These are phyloP conservation scores for Graphium sp. DNA, from an alignment of 2,329 filamentous ascomycete species.

Conservation along the genomic window DNA sequence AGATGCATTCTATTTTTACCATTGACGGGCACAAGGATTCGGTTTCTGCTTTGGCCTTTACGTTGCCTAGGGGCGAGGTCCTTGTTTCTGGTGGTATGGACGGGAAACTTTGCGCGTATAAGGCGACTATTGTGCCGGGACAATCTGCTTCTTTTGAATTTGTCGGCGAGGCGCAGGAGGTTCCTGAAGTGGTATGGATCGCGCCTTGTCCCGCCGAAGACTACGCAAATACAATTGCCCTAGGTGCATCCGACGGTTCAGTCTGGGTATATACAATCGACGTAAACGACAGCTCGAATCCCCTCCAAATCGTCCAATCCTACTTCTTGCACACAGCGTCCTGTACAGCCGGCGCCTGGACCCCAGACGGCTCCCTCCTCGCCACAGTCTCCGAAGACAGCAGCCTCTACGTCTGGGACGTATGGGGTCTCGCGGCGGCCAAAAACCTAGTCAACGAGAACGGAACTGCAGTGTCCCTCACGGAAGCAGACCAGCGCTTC, in stretches of 20 bases:
- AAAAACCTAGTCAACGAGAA: slow-evolving; percentile 30
- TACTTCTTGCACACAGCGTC: slow-evolving; percentile 81
- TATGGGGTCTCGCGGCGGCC: slow-evolving; percentile 62
- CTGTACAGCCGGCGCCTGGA: slow-evolving; percentile 85
- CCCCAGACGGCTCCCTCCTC: slow-evolving; percentile 68
- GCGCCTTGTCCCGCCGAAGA: slow-evolving; percentile 52
- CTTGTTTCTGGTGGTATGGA: slow-evolving; percentile 79
- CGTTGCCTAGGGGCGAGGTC: slow-evolving; percentile 66
- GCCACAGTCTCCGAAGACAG: slow-evolving; percentile 81
- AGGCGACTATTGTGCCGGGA: slow-evolving; percentile 25
- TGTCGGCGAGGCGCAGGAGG: slow-evolving; percentile 68
- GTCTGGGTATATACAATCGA: slow-evolving; percentile 95
- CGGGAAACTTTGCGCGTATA: slow-evolving; percentile 61
- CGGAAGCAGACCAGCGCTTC: slow-evolving; percentile 73
- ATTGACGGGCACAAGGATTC: slow-evolving; percentile 88
- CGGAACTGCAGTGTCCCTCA: slow-evolving; percentile 59
- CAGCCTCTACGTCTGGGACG: slow-evolving; percentile 83
- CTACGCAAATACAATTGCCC: slow-evolving; percentile 65
- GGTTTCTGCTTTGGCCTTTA: slow-evolving; percentile 75
- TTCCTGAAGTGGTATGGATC: slow-evolving; percentile 92
- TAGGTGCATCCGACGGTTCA: slow-evolving; percentile 79
- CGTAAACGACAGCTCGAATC: slow-evolving; percentile 34
- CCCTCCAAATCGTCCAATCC: slow-evolving; percentile 71
- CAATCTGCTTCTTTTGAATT: slow-evolving; percentile 38
- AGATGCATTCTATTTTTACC: too few species aligned